Evolutionary conservation across 2,329 filamentous ascomycete species (phyloP), one percentile per base, ranked within the genome.

Genomic region (Aspergillus intermedius): DNA sequence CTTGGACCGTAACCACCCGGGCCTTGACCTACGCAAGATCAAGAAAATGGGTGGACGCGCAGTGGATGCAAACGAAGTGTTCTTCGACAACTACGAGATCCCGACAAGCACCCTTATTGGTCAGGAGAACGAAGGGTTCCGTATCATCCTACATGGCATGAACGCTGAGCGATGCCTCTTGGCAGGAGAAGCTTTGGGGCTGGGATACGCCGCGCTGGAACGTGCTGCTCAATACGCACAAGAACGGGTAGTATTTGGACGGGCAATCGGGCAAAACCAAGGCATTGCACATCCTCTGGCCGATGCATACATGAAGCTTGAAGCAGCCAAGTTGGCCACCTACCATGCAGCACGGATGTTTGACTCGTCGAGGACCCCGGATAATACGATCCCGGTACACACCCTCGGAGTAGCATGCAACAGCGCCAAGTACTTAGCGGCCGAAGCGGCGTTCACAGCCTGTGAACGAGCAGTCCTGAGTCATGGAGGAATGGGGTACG

Each of bases 11-110:
- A 62, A 62, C 0, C 70, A 77, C 3, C 77, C 84, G 0, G 80
- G 80, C 0, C 71, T 91, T 1, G 79, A 85, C 8, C 73, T 93
- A 61, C 81, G 80, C 40, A 80, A 73, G 60, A 94, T 94, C 57
- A 83, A 80, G 67, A 94, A 94, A 66, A 93, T 94, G 87, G 89
- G 89, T 7, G 86, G 87, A 0, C 75, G 87, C 10, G 87, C 87
- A 0, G 82, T 94, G 1, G 88, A 93, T 59, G 87, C 88, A 0
- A 94, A 94, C 56, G 87, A 93, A 62, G 84, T 94, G 1, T 94
- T 94, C 67, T 93, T 94, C 63, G 87, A 93, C 65, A 80, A 84
- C 55, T 94, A 91, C 65, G 65, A 68, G 3, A 80, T 93, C 12
- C 80, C 84, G 0, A 76, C 76, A 0, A 74, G 81, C 37, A 74